Conservation (phyloP, 2,329 filamentous ascomycete genomes). For the Botrytis medusae region DNA sequence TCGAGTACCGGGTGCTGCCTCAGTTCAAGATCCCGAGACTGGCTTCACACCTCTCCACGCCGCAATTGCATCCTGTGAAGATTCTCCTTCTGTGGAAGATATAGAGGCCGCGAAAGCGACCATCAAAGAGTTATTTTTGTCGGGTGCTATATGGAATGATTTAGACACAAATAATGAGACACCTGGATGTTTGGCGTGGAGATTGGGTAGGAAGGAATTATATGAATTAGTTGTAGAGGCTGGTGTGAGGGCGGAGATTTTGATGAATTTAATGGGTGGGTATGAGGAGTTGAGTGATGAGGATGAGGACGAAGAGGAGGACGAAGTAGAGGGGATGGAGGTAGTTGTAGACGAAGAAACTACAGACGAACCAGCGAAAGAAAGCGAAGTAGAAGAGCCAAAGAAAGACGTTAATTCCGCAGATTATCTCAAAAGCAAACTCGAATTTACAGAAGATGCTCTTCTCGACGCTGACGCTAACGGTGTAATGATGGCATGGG, state of each 20-base stretch:
- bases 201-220: conserved; percentile 65
- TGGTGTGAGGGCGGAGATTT: conserved; percentile 83
- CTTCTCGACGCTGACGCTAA: conserved; percentile 75
- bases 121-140: conserved; percentile 74
- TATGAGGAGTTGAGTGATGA: conserved; percentile 69
- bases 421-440: conserved; percentile 65
- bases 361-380: conserved; percentile 35
- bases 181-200: conserved; percentile 79
- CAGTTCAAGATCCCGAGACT: conserved; percentile 79
- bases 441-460: conserved; percentile 64
- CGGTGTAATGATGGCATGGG: conserved; percentile 94
- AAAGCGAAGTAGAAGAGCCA: conserved; percentile 24
- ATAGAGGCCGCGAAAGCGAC: conserved; percentile 65
- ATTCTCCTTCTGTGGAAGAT: conserved; percentile 27
- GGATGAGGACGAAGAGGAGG: conserved; percentile 47
- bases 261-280: conserved; percentile 77
- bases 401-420: conserved; percentile 56
- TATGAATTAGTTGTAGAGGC: conserved; percentile 87
- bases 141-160: conserved; percentile 97
- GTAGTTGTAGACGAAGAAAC: conserved; percentile 29
- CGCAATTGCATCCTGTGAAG: conserved; percentile 65
- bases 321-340: conserved; percentile 38
- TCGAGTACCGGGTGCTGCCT: conserved; percentile 53
- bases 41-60: conserved; percentile 88
- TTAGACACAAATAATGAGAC: conserved; percentile 84